These are phyloP conservation scores for Euryodendron excelsum DNA, from an alignment of 148 eudicot genomes.

Conservation along the genomic window DNA sequence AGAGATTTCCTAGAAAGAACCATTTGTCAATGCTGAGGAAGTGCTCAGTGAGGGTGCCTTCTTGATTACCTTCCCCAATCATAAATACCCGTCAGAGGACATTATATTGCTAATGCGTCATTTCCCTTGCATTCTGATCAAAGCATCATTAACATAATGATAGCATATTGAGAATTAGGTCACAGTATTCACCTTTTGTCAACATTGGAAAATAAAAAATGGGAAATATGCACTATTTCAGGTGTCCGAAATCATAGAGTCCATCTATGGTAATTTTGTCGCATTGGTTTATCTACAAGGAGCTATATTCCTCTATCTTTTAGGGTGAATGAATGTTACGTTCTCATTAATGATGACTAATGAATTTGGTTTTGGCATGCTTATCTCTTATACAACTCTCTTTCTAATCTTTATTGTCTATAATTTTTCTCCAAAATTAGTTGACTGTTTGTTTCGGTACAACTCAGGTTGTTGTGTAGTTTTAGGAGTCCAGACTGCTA, in stretches of 20 bases:
- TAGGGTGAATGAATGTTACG: too few species aligned
- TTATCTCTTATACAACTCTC: too few species aligned
- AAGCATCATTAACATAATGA: neutral
- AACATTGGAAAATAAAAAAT: neutral
- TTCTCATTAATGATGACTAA: too few species aligned
- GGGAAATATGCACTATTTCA: neutral
- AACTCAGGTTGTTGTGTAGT: too few species aligned
- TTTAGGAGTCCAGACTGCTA: neutral
- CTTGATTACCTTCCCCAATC: neutral
- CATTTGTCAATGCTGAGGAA: neutral
- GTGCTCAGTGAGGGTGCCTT: neutral
- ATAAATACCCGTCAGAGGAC: neutral
- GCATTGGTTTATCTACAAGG: neutral
- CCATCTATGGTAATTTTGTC: neutral
- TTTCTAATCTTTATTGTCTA: neutral
- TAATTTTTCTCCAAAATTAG: neutral
- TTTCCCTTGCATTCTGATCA: neutral
- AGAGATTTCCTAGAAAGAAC: neutral
- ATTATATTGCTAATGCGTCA: neutral
- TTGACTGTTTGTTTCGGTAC: neutral
- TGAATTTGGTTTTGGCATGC: too few species aligned
- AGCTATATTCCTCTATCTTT: neutral
- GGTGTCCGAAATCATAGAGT: neutral
- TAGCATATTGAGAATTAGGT: neutral
- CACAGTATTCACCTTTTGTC: neutral